Base-by-base conservation (phyloP, 768 basidiomycete genomes). In the Scleroderma bovista region DNA sequence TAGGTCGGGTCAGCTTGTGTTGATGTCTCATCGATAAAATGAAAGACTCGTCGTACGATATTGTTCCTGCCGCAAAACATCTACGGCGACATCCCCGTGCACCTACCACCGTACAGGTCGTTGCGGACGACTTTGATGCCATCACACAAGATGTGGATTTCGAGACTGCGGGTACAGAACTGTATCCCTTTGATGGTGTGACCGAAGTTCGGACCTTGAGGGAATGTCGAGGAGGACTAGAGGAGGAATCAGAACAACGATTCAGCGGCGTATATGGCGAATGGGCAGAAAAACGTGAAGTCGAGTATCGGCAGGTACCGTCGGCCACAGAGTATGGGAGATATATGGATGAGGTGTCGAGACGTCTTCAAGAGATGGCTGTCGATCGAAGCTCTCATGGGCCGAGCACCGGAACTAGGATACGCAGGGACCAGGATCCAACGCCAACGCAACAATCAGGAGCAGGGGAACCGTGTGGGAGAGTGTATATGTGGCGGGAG, bases 401-500 rank as follows among this genome's bases (percentile, higher is more conserved):
- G n/a, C 49, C 56, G 36, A 54, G 61, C 17, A 7, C 47, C 26
- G 55, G 59, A 10, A 46, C 57, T n/a, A 54, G 48, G 17, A 48
- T 53, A 6, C 58, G 51, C 8, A 53, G 43, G 16, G 44, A 24
- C n/a, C 15, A 29, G 2, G 22, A 42, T 8, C 8, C 53, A 40
- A 51, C 34, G 24, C 48, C 52, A 51, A 22, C 34, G 49, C 2
- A 51, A 57, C 54, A 13, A 54, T 51, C 29, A 55, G 48, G 54
- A 62, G 51, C 55, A 50, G 49, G 46, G 11, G 59, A 36, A 17
- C 53, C 45, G 15, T 62, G 50, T 20, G 54, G 55, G 6, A 78
- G 76, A 42, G 75, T 84, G 47, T 74, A 70, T 20, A 72, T 71
- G 9, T 84, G 81, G 81, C 67, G 79, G 31, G 76, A 81, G 57